A percentile compares a stretch with the other conserved stretches of the same genome.
Evolutionary conservation across 106 monocot species (phyloP).

Genomic region (Ottelia alismoides): DNA sequence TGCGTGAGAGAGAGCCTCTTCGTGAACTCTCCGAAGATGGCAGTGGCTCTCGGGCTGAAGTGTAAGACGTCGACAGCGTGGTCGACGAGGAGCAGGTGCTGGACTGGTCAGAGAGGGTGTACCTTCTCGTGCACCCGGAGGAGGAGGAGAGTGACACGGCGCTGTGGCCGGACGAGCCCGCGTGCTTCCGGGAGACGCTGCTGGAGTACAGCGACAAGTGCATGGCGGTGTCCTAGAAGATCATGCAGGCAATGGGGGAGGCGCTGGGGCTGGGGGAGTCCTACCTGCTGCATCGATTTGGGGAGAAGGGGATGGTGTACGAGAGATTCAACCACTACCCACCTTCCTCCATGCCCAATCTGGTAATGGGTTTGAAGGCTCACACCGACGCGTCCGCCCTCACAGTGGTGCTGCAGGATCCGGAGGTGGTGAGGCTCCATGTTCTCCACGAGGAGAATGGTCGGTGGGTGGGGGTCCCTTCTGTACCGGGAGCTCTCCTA

Average conservation of each 20-base stretch:
- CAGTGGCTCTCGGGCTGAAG: too few species aligned
- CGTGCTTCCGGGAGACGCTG: conserved; percentile 2
- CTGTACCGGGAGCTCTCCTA: not conserved
- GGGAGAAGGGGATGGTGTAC: not conserved
- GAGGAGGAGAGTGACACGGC: conserved; percentile 1
- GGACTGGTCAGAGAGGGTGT: conserved; percentile 7
- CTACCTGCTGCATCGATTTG: conserved; percentile 1
- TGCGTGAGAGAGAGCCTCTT: too few species aligned
- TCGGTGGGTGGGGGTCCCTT: conserved; percentile 15
- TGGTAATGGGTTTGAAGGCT: conserved; percentile 28
- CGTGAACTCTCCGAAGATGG: too few species aligned
- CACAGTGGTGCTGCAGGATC: conserved; percentile 21
- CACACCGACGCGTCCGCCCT: conserved; percentile 18
- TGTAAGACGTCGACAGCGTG: not conserved
- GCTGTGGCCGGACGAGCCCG: conserved; percentile 6
- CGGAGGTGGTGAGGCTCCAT: conserved; percentile 26
- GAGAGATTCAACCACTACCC: conserved; percentile 22
- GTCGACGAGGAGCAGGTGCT: not conserved
- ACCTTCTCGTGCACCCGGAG: conserved; percentile 4
- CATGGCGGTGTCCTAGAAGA: not conserved
- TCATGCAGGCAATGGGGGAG: too few species aligned
- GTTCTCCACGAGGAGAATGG: conserved; percentile 9
- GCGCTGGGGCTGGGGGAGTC: not conserved
- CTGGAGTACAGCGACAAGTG: not conserved
- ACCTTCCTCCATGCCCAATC: conserved; percentile 22